Evolutionary conservation across 148 eudicot species (phyloP).

Genomic region (Linanthus parryae): DNA sequence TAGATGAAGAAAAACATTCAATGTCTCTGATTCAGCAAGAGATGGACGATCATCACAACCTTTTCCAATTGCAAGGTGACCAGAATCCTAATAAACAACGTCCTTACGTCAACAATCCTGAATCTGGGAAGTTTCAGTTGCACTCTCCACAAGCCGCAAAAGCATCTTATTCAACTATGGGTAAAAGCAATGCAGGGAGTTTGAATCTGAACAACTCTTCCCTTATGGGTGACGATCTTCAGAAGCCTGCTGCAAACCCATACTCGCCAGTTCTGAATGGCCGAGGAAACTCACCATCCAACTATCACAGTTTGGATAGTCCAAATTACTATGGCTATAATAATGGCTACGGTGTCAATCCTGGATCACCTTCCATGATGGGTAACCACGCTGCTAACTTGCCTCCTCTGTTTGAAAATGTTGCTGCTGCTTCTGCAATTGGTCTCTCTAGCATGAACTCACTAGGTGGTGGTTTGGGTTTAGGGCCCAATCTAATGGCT

Average conservation of each 20-base stretch:
- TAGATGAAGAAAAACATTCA: constrained; percentile 40
- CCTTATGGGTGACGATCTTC: constrained; percentile 38
- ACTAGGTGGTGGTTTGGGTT: constrained; percentile 50
- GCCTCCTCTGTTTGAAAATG: constrained; percentile 58
- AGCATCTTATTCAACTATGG: constrained; percentile 32
- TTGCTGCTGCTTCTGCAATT: constrained; percentile 48
- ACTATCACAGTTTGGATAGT: constrained; percentile 56
- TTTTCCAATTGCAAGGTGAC: constrained; percentile 34
- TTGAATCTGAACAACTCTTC: constrained; percentile 37
- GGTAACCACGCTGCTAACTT: constrained; percentile 49
- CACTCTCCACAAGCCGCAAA: constrained; percentile 31
- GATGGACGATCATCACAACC: constrained; percentile 24
- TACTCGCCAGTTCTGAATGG: constrained; percentile 20
- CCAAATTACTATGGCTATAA: constrained; percentile 58
- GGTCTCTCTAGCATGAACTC: constrained; percentile 52
- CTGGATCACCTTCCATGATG: constrained; percentile 56
- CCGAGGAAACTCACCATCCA: constrained; percentile 48
- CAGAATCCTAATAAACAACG: constrained; percentile 9
- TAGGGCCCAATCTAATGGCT: constrained; percentile 51
- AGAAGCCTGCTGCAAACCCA: constrained; percentile 26
- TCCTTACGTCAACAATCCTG: neutral
- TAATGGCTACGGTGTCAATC: constrained; percentile 53
- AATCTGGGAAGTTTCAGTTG: neutral
- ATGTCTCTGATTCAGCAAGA: neutral
- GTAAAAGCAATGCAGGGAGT: constrained; percentile 19